Base-by-base conservation (phyloP, 352 stramenopile species). In the Phytophthora hibernalis region DNA sequence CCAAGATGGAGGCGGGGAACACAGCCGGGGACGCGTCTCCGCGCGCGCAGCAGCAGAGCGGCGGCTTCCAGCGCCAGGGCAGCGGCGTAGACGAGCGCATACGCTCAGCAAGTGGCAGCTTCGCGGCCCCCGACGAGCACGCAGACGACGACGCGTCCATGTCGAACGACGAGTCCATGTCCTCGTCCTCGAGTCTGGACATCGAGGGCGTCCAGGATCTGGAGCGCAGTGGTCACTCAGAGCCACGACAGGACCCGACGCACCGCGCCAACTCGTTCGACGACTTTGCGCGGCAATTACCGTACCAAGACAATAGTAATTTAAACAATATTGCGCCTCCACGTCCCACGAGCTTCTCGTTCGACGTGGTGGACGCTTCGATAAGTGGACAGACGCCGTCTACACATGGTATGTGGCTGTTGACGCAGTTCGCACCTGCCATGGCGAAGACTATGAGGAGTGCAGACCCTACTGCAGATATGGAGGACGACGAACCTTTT, bases 91-190 rank as follows among this genome's bases (percentile, higher is more conserved):
- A 76, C 28, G 67, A 76, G 45, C 71, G 67, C 47, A 63, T 74
- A n/a, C 72, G 68, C 50, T 71, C 68, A 1, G 54, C 26, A 2
- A 79, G 72, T 15, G 65, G 53, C 28, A 74, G 58, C 33, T 69
- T 54, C 20, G 43, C 43, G 11, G 49, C 50, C 3, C 53, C 47
- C 7, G 54, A 70, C 15, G 68, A 61, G 2, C 22, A 22, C 20
- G 68, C 57, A 15, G 75, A 80, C 55, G 65, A 68, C 18, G 77
- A 88, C 49, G 77, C 65, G 55, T 71, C 62, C 69, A 87, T 87
- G 79, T 87, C 79, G 4, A 77, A 84, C 42, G 80, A 89, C 57
- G 80, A 87, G 62, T 84, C 76, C 51, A 89, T 89, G 80, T 77
- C 64, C 18, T 87, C 78, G 24, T 70, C 65, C 16, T 85, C 80